Percentiles rank a stretch among this genome's conserved stretches.
Conservation (phyloP, 495 filamentous ascomycete genomes). For the Penicillium egyptiacum region DNA sequence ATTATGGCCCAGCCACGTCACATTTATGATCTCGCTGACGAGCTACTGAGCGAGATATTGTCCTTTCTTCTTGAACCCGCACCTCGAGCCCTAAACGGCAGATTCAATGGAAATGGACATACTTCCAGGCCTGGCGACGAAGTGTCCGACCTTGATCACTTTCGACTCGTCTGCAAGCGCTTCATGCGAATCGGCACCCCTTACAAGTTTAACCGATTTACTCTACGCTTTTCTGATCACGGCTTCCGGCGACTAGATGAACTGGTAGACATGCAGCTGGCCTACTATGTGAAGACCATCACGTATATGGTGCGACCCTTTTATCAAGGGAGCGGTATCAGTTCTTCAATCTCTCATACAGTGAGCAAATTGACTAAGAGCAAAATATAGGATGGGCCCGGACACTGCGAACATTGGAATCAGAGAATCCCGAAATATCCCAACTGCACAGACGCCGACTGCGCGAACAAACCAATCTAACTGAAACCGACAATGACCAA, state of each 20-base stretch:
- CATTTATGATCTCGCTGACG: conserved; percentile 58
- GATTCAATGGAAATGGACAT: conserved; percentile 9
- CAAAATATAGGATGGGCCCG: conserved; percentile 36
- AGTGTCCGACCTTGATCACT: conserved; percentile 43
- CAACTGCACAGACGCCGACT: conserved; percentile 35
- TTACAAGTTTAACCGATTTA: conserved; percentile 59
- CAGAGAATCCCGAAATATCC: conserved; percentile 23
- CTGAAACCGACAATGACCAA: conserved; percentile 32
- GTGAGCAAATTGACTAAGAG: conserved; percentile 21
- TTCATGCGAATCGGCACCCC: conserved; percentile 63
- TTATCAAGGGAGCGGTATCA: conserved; percentile 54
- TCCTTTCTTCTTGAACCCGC: conserved; percentile 32
- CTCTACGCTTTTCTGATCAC: conserved; percentile 57
- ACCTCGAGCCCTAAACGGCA: conserved; percentile 8
- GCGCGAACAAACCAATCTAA: conserved; percentile 33
- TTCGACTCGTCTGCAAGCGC: conserved; percentile 59
- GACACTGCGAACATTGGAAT: conserved; percentile 24
- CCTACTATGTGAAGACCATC: conserved; percentile 63
- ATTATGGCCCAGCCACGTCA: conserved; percentile 39
- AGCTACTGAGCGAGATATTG: conserved; percentile 59
- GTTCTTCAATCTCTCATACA: conserved; percentile 27
- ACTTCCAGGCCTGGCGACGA: conserved; percentile 18
- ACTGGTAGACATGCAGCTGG: conserved; percentile 52
- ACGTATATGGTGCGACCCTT: conserved; percentile 73
- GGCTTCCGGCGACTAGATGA: conserved; percentile 59